Evolutionary conservation across 1,284 basidiomycete genomes (phyloP), one percentile per base, ranked within the genome.

Genomic region (Rhizopogon hawkerae): DNA sequence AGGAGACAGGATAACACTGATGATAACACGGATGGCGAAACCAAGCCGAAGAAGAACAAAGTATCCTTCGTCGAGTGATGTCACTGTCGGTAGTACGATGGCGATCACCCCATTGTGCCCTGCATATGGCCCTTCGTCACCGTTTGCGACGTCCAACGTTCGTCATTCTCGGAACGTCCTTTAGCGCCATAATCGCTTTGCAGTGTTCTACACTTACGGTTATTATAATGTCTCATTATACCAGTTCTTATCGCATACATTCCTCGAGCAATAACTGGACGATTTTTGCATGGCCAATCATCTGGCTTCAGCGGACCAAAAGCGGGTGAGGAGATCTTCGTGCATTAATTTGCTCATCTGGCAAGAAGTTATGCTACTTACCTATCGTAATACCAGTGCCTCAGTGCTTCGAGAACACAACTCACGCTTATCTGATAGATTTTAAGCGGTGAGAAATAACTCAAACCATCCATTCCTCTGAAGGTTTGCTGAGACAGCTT

Each of bases 1-100:
- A 56, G 47, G 23, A 36, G 47, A 49, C 54, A 51, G 26, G 34
- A 35, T 50, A 38, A 38, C 23, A 23, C 24, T 13, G 47, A 38
- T 26, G 47, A 35, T 50, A 38, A 38, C 23, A 23, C 24, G 16
- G 47, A 38, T 26, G 47, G 21, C 18, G 47, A 48, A 21, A 65
- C 60, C 37, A 47, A 56, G 42, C 43, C 48, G 49, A 63, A 66
- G 61, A 66, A 63, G 56, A 48, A 51, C 23, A 66, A 46, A 47
- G 39, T 55, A 38, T 43, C 49, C 8, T 33, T 54, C 3, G 61
- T 63, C 43, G 61, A 63, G 54, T 66, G 29, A 43, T 18, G 29
- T 29, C 16, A 21, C 41, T 29, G 41, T 31, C 18, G 4, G 11
- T 7, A 42, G 16, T 18, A 31, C 41, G 26, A 21, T 31, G 26